These are phyloP conservation scores for Singerocomus rubriflavus DNA, from an alignment of 1,284 basidiomycete genomes.

Conservation along the genomic window DNA sequence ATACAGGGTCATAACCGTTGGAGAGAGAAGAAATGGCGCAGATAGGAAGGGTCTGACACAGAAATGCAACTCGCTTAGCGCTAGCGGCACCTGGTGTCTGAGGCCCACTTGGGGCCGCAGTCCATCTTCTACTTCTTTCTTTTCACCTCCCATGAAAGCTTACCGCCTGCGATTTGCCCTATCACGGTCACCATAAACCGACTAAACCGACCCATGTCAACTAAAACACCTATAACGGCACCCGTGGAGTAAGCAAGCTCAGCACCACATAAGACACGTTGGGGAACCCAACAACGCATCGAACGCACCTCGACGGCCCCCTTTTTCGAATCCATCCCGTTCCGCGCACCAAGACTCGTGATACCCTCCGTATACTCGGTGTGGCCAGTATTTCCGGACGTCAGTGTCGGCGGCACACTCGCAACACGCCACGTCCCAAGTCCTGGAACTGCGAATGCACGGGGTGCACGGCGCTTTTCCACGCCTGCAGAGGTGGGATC, in stretches of 20 bases:
- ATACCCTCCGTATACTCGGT: not conserved
- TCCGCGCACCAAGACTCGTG: not conserved
- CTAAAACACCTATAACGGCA: not conserved
- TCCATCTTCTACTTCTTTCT: no score
- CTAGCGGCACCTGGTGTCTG: no score
- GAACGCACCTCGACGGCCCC: conserved; percentile 6
- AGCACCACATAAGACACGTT: no score
- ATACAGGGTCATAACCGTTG: no score
- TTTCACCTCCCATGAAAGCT: no score
- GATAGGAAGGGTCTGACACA: no score
- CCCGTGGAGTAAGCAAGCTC: not conserved
- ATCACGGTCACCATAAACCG: no score
- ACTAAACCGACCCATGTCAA: not conserved
- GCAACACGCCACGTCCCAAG: conserved; percentile 24
- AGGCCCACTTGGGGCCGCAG: no score
- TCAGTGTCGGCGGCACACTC: conserved; percentile 1
- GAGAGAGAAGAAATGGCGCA: no score
- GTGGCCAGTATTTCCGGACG: conserved; percentile 6
- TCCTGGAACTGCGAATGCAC: conserved; percentile 11
- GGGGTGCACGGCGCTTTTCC: not conserved
- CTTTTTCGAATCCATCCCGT: not conserved
- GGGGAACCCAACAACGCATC: no score
- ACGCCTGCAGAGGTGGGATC: not conserved
- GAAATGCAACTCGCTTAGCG: no score
- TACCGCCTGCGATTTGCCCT: no score